Percentiles rank a stretch among this genome's conserved stretches.
Evolutionary conservation across 2,329 filamentous ascomycete genomes (phyloP).

Genomic region (Rhynchosporium agropyri): DNA sequence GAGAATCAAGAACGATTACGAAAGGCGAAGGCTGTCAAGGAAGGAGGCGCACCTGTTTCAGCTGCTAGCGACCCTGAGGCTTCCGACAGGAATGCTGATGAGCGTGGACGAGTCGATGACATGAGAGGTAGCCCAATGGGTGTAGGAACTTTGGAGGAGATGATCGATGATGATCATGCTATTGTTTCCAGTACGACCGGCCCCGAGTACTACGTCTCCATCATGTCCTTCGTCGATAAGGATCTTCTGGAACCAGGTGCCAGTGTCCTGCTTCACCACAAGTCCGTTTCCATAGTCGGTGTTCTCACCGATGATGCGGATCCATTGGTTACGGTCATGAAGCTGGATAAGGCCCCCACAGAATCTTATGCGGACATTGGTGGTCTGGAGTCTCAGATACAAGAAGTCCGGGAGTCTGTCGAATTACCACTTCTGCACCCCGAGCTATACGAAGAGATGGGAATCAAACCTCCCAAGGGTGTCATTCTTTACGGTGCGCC

Average conservation of each 20-base stretch:
- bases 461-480: slow-evolving; percentile 99
- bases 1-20: slow-evolving; percentile 97
- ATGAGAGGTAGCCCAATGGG: slow-evolving; percentile 99
- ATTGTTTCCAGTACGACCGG: slow-evolving; percentile 98
- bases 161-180: slow-evolving; percentile 98
- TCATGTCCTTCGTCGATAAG: slow-evolving; percentile 99
- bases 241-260: slow-evolving; percentile 95
- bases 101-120: slow-evolving; percentile 92
- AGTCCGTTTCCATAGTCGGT: slow-evolving; percentile 96
- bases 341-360: slow-evolving; percentile 96
- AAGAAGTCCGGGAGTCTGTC: slow-evolving; percentile 96
- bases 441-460: slow-evolving; percentile 99
- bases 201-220: slow-evolving; percentile 98
- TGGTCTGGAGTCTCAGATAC: slow-evolving; percentile 91
- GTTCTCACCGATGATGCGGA: slow-evolving; percentile 96
- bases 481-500: slow-evolving; percentile 98
- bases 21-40: slow-evolving; percentile 83
- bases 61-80: slow-evolving; percentile 71
- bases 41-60: slow-evolving; percentile 60
- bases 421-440: slow-evolving; percentile 93
- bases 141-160: slow-evolving; percentile 94
- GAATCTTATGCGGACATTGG: slow-evolving; percentile 99
- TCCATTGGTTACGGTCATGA: slow-evolving; percentile 97
- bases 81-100: slow-evolving; percentile 85
- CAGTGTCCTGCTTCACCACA: slow-evolving; percentile 93